Conservation (phyloP, 192 early-diverging fungal genomes). For the Podila clonocystis region DNA sequence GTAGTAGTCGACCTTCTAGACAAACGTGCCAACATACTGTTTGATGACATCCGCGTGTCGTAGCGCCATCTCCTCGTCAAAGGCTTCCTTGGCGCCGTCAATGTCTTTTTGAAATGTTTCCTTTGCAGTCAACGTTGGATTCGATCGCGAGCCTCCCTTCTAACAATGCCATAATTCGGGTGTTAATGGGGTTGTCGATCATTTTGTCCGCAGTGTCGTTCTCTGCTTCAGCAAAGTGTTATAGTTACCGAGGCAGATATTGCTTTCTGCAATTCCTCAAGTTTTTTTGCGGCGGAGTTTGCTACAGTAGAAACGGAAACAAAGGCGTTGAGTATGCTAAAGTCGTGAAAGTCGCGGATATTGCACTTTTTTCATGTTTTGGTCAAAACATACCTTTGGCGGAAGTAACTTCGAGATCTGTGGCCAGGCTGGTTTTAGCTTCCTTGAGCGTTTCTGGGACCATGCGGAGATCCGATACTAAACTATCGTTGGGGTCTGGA, state of each 20-base stretch:
- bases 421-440: background rate
- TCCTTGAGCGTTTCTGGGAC: background rate
- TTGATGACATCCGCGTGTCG: constrained; percentile 48
- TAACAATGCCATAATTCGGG: background rate
- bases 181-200: background rate
- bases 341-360: too few species aligned
- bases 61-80: constrained; percentile 47
- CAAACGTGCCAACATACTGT: constrained; percentile 42
- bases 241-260: constrained; percentile 10
- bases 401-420: background rate
- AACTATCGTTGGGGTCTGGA: background rate
- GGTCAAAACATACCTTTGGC: background rate
- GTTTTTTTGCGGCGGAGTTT: constrained; percentile 8
- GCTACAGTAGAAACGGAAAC: background rate
- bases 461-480: background rate
- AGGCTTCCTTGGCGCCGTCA: constrained; percentile 31
- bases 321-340: background rate
- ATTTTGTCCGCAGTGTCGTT: background rate
- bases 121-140: constrained; percentile 24
- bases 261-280: constrained; percentile 15
- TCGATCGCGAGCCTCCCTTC: background rate
- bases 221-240: too few species aligned
- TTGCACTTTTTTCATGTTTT: too few species aligned
- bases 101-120: constrained; percentile 40
- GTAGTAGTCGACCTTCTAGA: constrained; percentile 28